Conservation (phyloP, 2,329 filamentous ascomycete species). For the Nemania sp. region DNA sequence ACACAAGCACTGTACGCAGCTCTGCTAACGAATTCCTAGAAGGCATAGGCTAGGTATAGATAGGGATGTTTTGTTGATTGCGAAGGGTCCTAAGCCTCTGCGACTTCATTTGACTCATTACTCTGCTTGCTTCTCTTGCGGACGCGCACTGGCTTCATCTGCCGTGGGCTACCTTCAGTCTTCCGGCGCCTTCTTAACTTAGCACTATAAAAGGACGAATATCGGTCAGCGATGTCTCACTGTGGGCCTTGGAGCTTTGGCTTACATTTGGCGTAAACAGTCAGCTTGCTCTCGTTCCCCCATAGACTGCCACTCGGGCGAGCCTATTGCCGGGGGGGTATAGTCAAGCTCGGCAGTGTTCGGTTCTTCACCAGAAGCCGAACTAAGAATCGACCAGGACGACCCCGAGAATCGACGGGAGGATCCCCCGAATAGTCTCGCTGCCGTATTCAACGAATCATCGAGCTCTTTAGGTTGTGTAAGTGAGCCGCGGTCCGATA, state of each 20-base stretch:
- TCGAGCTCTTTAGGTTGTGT: neutral
- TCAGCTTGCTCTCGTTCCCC: constrained; percentile 28
- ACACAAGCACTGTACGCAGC: too few species aligned
- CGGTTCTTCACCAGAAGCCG: neutral
- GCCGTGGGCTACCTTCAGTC: constrained; percentile 37
- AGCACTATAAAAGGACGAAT: constrained; percentile 28
- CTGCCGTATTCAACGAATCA: neutral
- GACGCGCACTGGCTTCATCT: constrained; percentile 27
- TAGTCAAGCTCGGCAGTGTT: constrained; percentile 15
- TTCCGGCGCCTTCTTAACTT: constrained; percentile 41
- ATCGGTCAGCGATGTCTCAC: constrained; percentile 11
- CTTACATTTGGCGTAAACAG: constrained; percentile 32
- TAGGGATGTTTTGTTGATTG: neutral
- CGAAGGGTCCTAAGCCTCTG: neutral
- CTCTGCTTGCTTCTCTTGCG: constrained; percentile 32
- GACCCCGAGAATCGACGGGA: neutral
- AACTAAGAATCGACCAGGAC: constrained; percentile 7
- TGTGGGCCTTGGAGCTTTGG: neutral
- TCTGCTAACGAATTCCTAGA: neutral
- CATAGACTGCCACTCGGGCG: constrained; percentile 12
- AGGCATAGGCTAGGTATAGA: neutral
- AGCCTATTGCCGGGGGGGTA: constrained; percentile 3
- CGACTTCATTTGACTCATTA: constrained; percentile 15
- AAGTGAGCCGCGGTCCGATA: neutral
- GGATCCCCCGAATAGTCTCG: neutral